Percentiles rank a stretch among this genome's conserved stretches.
phyloP scores from a whole-genome alignment of 345 rosid genomes.

The Euclidium syriacum region DNA sequence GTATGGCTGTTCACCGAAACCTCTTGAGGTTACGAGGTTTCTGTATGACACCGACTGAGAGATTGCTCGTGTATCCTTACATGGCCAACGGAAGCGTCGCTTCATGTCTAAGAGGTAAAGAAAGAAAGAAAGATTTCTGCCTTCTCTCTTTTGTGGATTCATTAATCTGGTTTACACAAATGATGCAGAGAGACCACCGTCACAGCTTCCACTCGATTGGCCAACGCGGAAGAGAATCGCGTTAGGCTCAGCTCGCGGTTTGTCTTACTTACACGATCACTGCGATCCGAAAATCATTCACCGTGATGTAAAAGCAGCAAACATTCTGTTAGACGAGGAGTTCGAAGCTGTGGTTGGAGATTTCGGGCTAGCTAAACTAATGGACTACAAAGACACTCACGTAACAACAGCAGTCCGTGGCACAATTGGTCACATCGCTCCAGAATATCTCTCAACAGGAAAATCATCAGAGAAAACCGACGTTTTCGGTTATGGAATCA shows the following conservation, averaged over 20 bases:
- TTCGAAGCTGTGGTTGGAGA: slow-evolving; percentile 98
- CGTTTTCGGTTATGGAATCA: slow-evolving; percentile 93
- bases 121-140: not conserved
- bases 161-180: slow-evolving; percentile 10
- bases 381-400: slow-evolving; percentile 99
- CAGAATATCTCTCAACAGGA: slow-evolving; percentile 91
- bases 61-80: slow-evolving; percentile 92
- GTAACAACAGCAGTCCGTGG: slow-evolving; percentile 98
- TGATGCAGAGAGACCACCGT: slow-evolving; percentile 63
- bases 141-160: not conserved
- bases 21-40: slow-evolving; percentile 87
- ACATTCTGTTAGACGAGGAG: slow-evolving; percentile 89
- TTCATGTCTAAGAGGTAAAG: slow-evolving; percentile 84
- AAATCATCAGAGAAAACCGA: slow-evolving; percentile 97
- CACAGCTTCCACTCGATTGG: slow-evolving; percentile 92
- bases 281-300: slow-evolving; percentile 98
- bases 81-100: slow-evolving; percentile 99
- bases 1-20: slow-evolving; percentile 98
- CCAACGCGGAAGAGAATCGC: slow-evolving; percentile 80
- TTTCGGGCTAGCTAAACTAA: slow-evolving; percentile 90
- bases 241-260: slow-evolving; percentile 91
- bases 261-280: slow-evolving; percentile 94
- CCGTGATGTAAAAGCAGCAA: slow-evolving; percentile 98
- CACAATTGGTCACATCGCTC: slow-evolving; percentile 96
- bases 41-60: slow-evolving; percentile 96